These are phyloP conservation scores for Nadsonia starkeyi-henricii DNA, from an alignment of 1,139 yeast species.

Conservation along the genomic window DNA sequence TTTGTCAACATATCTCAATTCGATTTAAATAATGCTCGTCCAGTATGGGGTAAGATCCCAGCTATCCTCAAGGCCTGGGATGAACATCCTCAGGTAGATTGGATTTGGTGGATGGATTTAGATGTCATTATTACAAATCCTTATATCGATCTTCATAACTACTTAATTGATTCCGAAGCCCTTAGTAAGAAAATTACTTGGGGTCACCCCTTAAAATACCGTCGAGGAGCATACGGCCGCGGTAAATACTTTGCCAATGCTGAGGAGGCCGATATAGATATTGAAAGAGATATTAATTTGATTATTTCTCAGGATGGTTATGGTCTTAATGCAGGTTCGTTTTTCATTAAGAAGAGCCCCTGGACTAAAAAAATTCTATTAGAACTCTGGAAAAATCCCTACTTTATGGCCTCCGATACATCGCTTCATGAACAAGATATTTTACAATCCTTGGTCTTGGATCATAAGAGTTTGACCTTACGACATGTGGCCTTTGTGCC, in stretches of 20 bases:
- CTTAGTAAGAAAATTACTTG: slow-evolving; percentile 15
- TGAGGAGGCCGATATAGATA: slow-evolving; percentile 10
- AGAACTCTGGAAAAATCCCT: slow-evolving; percentile 15
- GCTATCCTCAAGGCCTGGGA: slow-evolving; percentile 20
- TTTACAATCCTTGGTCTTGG: slow-evolving; percentile 7
- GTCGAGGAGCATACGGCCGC: neutral
- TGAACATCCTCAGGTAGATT: slow-evolving; percentile 20
- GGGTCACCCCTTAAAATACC: slow-evolving; percentile 11
- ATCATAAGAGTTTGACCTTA: slow-evolving; percentile 2
- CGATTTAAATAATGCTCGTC: slow-evolving; percentile 10
- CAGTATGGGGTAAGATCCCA: slow-evolving; percentile 21
- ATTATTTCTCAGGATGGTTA: slow-evolving; percentile 19
- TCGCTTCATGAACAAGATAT: slow-evolving; percentile 16
- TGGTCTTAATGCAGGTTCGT: slow-evolving; percentile 26
- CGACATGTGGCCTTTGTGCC: slow-evolving; percentile 22
- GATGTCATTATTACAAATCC: slow-evolving; percentile 22
- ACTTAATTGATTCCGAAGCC: slow-evolving; percentile 18
- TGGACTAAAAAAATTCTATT: slow-evolving; percentile 12
- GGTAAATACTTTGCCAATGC: slow-evolving; percentile 9
- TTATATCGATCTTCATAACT: slow-evolving; percentile 19
- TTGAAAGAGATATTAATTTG: slow-evolving; percentile 14
- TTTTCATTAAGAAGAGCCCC: slow-evolving; percentile 20
- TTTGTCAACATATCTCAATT: slow-evolving; percentile 14
- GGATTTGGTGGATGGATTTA: slow-evolving; percentile 25
- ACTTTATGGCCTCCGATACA: slow-evolving; percentile 8